These are phyloP conservation scores for Monosporozyma servazzii DNA, from an alignment of 805 yeast species.

Conservation along the genomic window DNA sequence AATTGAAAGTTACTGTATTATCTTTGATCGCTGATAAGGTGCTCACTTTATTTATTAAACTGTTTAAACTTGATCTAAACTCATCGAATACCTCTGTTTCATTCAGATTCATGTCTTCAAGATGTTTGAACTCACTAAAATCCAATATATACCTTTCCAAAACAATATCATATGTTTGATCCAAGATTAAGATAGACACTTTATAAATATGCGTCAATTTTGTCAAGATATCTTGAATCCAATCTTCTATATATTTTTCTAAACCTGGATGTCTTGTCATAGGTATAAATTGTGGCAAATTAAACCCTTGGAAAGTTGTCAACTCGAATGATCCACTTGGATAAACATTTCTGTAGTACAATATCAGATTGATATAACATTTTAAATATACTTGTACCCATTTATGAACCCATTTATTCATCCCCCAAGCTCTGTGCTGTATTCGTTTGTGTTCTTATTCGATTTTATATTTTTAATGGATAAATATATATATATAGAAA, in stretches of 20 bases:
- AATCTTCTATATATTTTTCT: slow-evolving; percentile 30
- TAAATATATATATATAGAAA: background rate
- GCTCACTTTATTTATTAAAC: slow-evolving; percentile 20
- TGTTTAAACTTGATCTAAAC: slow-evolving; percentile 25
- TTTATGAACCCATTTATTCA: slow-evolving; percentile 20
- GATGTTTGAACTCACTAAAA: slow-evolving; percentile 26
- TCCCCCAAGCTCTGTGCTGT: background rate
- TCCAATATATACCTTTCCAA: slow-evolving; percentile 25
- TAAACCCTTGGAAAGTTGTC: slow-evolving; percentile 34
- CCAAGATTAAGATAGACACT: slow-evolving; percentile 18
- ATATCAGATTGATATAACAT: slow-evolving; percentile 31
- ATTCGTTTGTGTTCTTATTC: background rate
- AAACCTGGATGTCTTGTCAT: slow-evolving; percentile 40
- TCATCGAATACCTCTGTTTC: slow-evolving; percentile 27
- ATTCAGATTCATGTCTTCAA: slow-evolving; percentile 5
- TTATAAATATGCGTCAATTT: slow-evolving; percentile 20
- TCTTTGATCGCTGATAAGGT: slow-evolving; percentile 19
- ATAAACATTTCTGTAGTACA: slow-evolving; percentile 32
- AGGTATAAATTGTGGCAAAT: slow-evolving; percentile 33
- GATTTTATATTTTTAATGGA: background rate
- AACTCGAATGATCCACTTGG: slow-evolving; percentile 30
- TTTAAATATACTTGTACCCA: slow-evolving; percentile 29
- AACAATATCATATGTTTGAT: slow-evolving; percentile 12
- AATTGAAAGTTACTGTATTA: slow-evolving; percentile 21
- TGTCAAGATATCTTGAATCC: slow-evolving; percentile 21